Evolutionary conservation across 2,329 filamentous ascomycete species (phyloP), one percentile per base, ranked within the genome.

Genomic region (Pseudogymnoascus pannorum): DNA sequence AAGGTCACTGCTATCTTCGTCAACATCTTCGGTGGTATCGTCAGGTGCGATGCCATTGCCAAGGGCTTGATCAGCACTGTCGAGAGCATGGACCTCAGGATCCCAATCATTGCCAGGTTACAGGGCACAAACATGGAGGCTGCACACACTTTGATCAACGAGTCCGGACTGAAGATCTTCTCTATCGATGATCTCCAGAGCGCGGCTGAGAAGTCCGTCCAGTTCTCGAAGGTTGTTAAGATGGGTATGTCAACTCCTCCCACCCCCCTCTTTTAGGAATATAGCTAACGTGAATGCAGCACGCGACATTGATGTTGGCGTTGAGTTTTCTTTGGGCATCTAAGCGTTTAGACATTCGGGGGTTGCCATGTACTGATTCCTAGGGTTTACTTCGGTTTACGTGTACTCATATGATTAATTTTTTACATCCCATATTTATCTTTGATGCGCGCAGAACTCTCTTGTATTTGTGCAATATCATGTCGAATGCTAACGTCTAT

Each of bases 11-110:
- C 94, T 72, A 94, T 99, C 80, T 99, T 99, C 71, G 94, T 99
- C 81, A 99, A 99, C 86, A 99, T 99, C 77, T 99, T 99, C 75
- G 94, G 94, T 75, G 94, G 94, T 79, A 99, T 99, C 71, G 94
- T 99, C 70, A 87, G 94, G 72, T 99, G 94, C 76, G 94, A 99
- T 76, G 92, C 91, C 72, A 99, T 99, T 75, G 94, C 94, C 68
- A 89, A 92, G 78, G 94, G 94, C 73, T 83, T 99, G 70, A 96
- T 99, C 81, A 88, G 91, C 75, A 96, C 96, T 62, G 94, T 94
- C 65, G 85, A 96, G 81, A 86, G 86, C 72, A 92, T 99, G 83
- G 92, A 96, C 82, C 86, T 99, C 72, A 89, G 94, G 78, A 94
- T 94, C 68, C 94, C 94, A 71, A 95, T 99, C 76, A 93, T 99